Conservation (phyloP, 805 yeast species). For the Yarrowia hollandica region DNA sequence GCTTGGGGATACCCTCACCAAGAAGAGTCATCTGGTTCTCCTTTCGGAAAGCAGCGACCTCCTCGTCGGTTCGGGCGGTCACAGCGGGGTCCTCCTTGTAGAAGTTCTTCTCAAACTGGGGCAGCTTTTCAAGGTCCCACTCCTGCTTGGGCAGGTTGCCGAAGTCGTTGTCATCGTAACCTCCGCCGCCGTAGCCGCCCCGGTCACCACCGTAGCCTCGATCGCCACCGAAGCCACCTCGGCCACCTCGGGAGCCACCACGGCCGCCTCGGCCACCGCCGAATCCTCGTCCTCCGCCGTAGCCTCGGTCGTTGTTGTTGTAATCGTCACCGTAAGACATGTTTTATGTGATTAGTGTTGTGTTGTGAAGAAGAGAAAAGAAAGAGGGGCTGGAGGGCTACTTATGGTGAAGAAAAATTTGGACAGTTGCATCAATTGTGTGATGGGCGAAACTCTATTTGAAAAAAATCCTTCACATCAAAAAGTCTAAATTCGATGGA, state of each 20-base stretch:
- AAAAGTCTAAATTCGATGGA: neutral
- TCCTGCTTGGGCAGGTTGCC: slow-evolving; percentile 70
- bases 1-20: slow-evolving; percentile 90
- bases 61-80: slow-evolving; percentile 68
- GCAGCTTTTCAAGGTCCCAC: slow-evolving; percentile 76
- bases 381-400: neutral
- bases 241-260: slow-evolving; percentile 46
- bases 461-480: slow-evolving; percentile 15
- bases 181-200: slow-evolving; percentile 46
- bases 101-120: slow-evolving; percentile 92
- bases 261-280: slow-evolving; percentile 41
- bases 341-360: slow-evolving; percentile 7
- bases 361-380: slow-evolving; percentile 8
- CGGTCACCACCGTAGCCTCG: slow-evolving; percentile 46
- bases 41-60: slow-evolving; percentile 72
- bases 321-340: slow-evolving; percentile 37
- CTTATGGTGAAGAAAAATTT: slow-evolving; percentile 19
- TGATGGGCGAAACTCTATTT: slow-evolving; percentile 12
- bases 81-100: slow-evolving; percentile 84
- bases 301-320: slow-evolving; percentile 40
- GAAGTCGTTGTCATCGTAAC: slow-evolving; percentile 47
- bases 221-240: slow-evolving; percentile 44
- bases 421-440: slow-evolving; percentile 10
- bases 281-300: slow-evolving; percentile 38
- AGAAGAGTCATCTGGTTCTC: slow-evolving; percentile 80